Evolutionary conservation across 2,329 filamentous ascomycete species (phyloP).

Genomic region (Ophiostoma tasmaniense): DNA sequence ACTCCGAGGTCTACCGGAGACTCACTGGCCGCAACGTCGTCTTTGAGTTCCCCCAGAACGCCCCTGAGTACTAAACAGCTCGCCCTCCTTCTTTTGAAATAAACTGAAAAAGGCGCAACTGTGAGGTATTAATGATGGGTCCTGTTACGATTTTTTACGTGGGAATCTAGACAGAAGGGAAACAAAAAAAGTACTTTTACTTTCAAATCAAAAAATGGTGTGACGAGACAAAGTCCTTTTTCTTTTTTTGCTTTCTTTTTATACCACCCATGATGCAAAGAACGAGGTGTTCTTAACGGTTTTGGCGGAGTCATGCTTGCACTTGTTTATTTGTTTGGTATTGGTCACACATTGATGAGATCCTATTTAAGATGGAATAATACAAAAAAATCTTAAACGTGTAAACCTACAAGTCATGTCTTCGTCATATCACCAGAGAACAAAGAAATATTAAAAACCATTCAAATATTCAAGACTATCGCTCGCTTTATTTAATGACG

Average conservation of each 20-base stretch:
- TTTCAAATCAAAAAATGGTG: slow-evolving; percentile 9
- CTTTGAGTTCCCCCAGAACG: slow-evolving; percentile 95
- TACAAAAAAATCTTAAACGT: slow-evolving; percentile 14
- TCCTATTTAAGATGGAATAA: slow-evolving; percentile 11
- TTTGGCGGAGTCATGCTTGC: slow-evolving; percentile 12
- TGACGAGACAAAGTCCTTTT: slow-evolving; percentile 10
- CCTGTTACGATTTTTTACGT: background rate
- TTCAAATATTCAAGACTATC: background rate
- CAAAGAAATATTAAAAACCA: background rate
- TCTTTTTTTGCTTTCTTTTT: slow-evolving; percentile 5
- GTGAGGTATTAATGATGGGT: background rate
- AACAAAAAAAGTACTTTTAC: slow-evolving; percentile 1
- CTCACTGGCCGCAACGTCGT: slow-evolving; percentile 92
- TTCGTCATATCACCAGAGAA: background rate
- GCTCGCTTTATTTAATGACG: background rate
- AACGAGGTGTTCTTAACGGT: slow-evolving; percentile 9
- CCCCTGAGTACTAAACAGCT: slow-evolving; percentile 66
- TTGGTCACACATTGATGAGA: slow-evolving; percentile 14
- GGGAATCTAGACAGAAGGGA: slow-evolving; percentile 7
- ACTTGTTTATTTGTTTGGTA: slow-evolving; percentile 10
- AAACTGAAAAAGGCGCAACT: background rate
- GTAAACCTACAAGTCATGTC: background rate
- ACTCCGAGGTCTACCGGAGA: slow-evolving; percentile 98
- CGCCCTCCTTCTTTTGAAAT: slow-evolving; percentile 1
- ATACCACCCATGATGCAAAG: slow-evolving; percentile 3